Evolutionary conservation across 2,329 filamentous ascomycete genomes (phyloP).

Genomic region (Cladosporium sp.): DNA sequence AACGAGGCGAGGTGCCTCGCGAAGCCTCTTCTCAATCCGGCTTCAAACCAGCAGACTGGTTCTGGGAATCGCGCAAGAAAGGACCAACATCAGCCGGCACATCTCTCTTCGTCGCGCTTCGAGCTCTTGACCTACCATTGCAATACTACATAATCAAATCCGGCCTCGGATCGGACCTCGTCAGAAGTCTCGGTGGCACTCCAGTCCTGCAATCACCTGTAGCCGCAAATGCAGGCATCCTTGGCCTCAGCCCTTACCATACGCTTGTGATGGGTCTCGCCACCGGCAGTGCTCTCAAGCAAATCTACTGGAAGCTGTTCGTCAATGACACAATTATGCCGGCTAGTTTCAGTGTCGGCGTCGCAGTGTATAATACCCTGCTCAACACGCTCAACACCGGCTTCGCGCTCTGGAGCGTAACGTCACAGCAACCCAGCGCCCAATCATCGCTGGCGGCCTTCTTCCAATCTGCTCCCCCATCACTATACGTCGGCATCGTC

Average conservation of each 20-base stretch:
- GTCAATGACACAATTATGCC: slow-evolving; percentile 19
- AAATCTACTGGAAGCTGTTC: slow-evolving; percentile 26
- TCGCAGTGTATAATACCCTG: slow-evolving; percentile 23
- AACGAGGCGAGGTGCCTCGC: background rate
- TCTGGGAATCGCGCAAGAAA: slow-evolving; percentile 14
- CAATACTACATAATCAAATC: slow-evolving; percentile 20
- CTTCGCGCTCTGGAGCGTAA: slow-evolving; percentile 19
- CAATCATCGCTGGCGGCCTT: slow-evolving; percentile 11
- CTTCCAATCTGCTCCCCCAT: slow-evolving; percentile 7
- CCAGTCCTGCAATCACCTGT: slow-evolving; percentile 3
- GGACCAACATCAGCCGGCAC: slow-evolving; percentile 16
- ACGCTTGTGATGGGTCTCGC: slow-evolving; percentile 21
- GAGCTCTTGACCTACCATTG: slow-evolving; percentile 19
- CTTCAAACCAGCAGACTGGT: slow-evolving; percentile 14
- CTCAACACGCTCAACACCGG: slow-evolving; percentile 23
- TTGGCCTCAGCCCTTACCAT: slow-evolving; percentile 22
- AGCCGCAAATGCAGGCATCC: background rate
- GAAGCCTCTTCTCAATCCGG: background rate
- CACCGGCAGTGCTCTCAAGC: slow-evolving; percentile 21
- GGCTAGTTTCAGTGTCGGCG: slow-evolving; percentile 13
- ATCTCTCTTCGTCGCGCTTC: slow-evolving; percentile 16
- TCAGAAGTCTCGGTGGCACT: slow-evolving; percentile 13
- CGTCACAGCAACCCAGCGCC: slow-evolving; percentile 18
- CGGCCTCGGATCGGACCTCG: slow-evolving; percentile 9
- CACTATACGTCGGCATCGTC: slow-evolving; percentile 15